Evolutionary conservation across 768 basidiomycete species (phyloP), one percentile per base, ranked within the genome.

Genomic region (Boletus sensibilis): DNA sequence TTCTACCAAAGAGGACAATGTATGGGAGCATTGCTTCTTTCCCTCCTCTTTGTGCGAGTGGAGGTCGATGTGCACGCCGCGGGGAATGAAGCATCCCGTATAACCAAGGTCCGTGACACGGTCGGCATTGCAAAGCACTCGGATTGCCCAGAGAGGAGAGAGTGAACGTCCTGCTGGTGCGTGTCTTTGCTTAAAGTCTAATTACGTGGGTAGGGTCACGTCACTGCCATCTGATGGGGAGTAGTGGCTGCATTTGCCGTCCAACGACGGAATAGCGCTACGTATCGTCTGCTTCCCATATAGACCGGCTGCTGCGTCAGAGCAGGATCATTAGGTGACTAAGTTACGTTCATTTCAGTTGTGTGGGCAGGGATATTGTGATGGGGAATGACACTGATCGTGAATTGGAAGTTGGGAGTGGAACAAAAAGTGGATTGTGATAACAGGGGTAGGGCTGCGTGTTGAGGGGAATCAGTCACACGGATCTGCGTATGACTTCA

Each of bases 151-250:
- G 64, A 62, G 54, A 44, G 57, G 58, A 53, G 51, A 53, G 50
- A 53, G 55, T 51, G 55, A 50, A 61, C 63, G 55, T 61, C 65
- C 53, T 61, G 54, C 41, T 53, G 66, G 68, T 60, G 69, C 71
- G 54, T 72, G 69, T 55, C 50, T 33, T 72, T 73, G 70, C 63
- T 65, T 73, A 72, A 72, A 72, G 70, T 65, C 72, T 72, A 72
- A 72, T 72, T 72, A 72, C 71, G 71, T 72, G 60, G 51, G 40
- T 46, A 58, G 50, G 37, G 57, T 72, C 60, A 71, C 71, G 70
- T 72, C 71, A 65, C 62, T 44, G 53, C 55, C 65, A 68, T 59
- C 58, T 63, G 68, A 71, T 70, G 66, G 37, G 37, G 56, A 47
- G 42, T 23, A 56, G 53, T 53, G 50, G 50, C 21, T 53, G 34